Evolutionary conservation across 2,329 filamentous ascomycete species (phyloP).

Genomic region (Colletotrichum eleusines): DNA sequence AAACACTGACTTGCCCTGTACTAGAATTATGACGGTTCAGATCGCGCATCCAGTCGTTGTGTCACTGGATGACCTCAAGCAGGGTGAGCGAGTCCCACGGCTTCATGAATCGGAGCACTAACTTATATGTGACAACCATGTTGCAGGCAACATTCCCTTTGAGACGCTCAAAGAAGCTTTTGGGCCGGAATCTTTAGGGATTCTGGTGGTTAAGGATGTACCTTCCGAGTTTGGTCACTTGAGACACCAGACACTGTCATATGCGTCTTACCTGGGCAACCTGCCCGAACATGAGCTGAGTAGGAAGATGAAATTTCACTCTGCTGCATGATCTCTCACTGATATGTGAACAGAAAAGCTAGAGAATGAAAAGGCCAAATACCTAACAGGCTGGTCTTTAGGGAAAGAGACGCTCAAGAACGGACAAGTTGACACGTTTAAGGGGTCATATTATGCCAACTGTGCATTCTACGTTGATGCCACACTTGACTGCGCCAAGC

Average conservation of each 20-base stretch:
- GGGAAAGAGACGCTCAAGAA: conserved; percentile 86
- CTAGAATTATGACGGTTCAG: conserved; percentile 54
- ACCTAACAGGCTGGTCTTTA: conserved; percentile 81
- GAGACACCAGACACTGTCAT: conserved; percentile 81
- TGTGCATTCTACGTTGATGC: conserved; percentile 81
- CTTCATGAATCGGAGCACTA: not conserved
- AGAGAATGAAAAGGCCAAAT: conserved; percentile 71
- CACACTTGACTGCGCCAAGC: conserved; percentile 70
- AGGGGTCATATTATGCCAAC: conserved; percentile 88
- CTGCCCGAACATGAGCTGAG: conserved; percentile 78
- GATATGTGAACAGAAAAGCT: conserved; percentile 59
- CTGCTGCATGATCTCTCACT: conserved; percentile 18
- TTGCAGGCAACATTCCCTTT: conserved; percentile 74
- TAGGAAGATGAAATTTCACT: conserved; percentile 53
- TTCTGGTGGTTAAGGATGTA: conserved; percentile 91
- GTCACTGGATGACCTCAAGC: conserved; percentile 70
- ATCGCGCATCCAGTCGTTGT: conserved; percentile 70
- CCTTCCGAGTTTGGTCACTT: conserved; percentile 78
- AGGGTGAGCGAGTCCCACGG: conserved; percentile 62
- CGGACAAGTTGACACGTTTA: conserved; percentile 82
- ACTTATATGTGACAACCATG: conserved; percentile 38
- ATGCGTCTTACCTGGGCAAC: conserved; percentile 89
- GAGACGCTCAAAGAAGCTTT: conserved; percentile 82
- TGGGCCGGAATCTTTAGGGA: conserved; percentile 89
- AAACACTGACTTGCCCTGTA: not conserved